Evolutionary conservation across 371 early-diverging fungal species (phyloP), one percentile per base, ranked within the genome.

Genomic region (Dinochytrium kinnereticum): DNA sequence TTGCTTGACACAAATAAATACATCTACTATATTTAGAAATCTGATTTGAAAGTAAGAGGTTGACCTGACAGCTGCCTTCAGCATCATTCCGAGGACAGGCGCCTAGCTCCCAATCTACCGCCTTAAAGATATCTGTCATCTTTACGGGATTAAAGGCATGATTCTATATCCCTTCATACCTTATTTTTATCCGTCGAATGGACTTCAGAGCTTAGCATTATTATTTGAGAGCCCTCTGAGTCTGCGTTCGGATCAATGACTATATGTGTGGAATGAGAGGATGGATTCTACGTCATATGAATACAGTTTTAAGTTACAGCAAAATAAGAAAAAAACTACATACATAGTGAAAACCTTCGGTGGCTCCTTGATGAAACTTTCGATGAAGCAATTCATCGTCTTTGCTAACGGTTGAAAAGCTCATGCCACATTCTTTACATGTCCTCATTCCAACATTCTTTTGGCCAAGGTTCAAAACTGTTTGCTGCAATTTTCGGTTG

Each of bases 381-480:
- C 24, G 34, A 64, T 87, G 87, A 38, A 86, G 26, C 2, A 50
- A 59, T 19, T 79, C 82, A 71, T 87, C 87, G 15, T 85, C 85
- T 10, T 74, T 44, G 44, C 79, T 71, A 0, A 79, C 80, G 2
- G 69, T 72, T 64, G 81, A 74, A 64, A 69, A 87, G 1, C 81
- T 51, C 85, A 87, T 82, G 26, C 82, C 82, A 49, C 87, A 87
- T 10, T 76, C 75, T 15, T 39, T 28, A 76, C 87, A 87, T 0
- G 70, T 70, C n/a, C 69, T 38, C 0, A 78, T 38, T 0, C 77
- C 80, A 17, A 78, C 71, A 24, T 78, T 71, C 67, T 72, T 76
- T 57, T 87, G 87, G 0, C 87, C 87, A 67, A 87, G 81, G 49
- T 83, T 81, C 33, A 87, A 73, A 30, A 81, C 68, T 1, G 64